A percentile compares a stretch with the other conserved stretches of the same genome.
Conservation (phyloP, 192 early-diverging fungal species). For the Coemansia sp. region DNA sequence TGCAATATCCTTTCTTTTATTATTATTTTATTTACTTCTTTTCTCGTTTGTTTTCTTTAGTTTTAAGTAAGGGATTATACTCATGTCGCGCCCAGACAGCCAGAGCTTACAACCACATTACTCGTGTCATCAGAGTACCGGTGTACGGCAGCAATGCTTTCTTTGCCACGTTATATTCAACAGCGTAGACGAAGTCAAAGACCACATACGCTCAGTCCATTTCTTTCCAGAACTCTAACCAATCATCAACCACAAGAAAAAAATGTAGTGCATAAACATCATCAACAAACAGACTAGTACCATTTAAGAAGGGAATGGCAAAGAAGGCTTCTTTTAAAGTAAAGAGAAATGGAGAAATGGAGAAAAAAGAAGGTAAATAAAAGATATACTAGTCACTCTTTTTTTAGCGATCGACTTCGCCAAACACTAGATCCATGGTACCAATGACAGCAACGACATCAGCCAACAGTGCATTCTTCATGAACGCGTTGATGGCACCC, state of each 20-base stretch:
- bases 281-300: too few species aligned
- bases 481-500: slow-evolving; percentile 87
- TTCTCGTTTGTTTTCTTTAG: too few species aligned
- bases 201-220: slow-evolving; percentile 33
- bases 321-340: too few species aligned
- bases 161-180: slow-evolving; percentile 29
- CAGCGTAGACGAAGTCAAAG: slow-evolving; percentile 32
- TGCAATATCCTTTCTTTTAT: too few species aligned
- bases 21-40: too few species aligned
- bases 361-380: slow-evolving; percentile 5
- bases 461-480: slow-evolving; percentile 89
- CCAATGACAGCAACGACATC: slow-evolving; percentile 97
- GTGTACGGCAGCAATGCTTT: slow-evolving; percentile 34
- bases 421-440: slow-evolving; percentile 99
- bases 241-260: neutral
- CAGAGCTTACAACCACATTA: neutral
- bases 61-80: too few species aligned
- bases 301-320: too few species aligned
- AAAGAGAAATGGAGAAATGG: neutral
- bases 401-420: slow-evolving; percentile 81
- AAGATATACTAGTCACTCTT: neutral
- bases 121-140: neutral
- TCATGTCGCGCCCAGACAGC: neutral
- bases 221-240: slow-evolving; percentile 42
- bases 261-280: neutral